phyloP scores from a whole-genome alignment of 192 early-diverging fungal genomes.

The Mortierella hygrophila region DNA sequence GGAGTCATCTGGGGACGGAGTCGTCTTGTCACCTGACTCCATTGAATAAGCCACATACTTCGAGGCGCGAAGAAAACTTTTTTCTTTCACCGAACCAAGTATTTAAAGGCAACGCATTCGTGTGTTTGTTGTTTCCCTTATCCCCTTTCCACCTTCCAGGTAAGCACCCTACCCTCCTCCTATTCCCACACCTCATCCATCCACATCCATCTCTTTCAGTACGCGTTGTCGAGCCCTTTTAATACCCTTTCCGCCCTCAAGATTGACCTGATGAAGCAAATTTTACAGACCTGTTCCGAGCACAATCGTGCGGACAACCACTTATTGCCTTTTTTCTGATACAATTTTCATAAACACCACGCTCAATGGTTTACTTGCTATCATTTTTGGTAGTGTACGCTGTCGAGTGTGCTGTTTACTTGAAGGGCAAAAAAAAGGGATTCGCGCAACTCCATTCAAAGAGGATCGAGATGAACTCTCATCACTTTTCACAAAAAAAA shows the following conservation, averaged over 20 bases:
- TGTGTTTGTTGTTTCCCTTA: slow-evolving; percentile 13
- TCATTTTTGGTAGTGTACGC: not conserved
- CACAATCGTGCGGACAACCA: slow-evolving; percentile 47
- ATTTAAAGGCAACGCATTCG: not conserved
- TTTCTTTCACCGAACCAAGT: not conserved
- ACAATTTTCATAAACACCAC: not conserved
- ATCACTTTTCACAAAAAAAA: not conserved
- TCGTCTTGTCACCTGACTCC: not conserved
- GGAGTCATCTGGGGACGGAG: not conserved
- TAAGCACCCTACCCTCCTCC: slow-evolving; percentile 16
- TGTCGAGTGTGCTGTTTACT: not conserved
- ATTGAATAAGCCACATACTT: not conserved
- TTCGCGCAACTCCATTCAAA: not conserved
- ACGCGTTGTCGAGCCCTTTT: not conserved
- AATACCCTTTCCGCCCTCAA: not conserved
- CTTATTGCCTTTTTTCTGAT: slow-evolving; percentile 49
- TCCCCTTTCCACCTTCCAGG: slow-evolving; percentile 9
- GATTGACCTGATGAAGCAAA: slow-evolving; percentile 51
- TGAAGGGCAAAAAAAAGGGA: not conserved
- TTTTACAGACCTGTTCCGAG: slow-evolving; percentile 58
- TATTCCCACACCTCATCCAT: not conserved
- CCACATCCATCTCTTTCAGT: not conserved
- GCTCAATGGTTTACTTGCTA: not conserved
- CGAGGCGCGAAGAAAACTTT: not conserved
- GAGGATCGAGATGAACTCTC: not conserved